These are phyloP conservation scores for Cryptosporidium sp. DNA, from an alignment of 169 alveolate species.

Conservation along the genomic window DNA sequence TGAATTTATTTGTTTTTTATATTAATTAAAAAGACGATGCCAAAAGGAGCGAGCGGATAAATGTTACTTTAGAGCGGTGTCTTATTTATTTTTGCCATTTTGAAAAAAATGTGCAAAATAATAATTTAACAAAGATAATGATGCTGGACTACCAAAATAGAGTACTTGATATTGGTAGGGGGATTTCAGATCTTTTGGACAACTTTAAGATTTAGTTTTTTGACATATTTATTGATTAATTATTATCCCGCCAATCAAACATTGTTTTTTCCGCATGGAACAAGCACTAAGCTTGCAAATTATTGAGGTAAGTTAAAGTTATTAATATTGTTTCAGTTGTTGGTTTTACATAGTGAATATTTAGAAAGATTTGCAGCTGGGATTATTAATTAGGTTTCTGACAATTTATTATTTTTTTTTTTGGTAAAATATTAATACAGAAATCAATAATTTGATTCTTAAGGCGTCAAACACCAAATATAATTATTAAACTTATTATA, in stretches of 20 bases:
- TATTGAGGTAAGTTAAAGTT: background rate
- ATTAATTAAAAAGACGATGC: constrained; percentile 50
- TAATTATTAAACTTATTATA: background rate
- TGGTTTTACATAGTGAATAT: background rate
- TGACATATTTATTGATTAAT: no score
- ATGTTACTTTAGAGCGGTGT: constrained; percentile 51
- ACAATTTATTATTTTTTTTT: no score
- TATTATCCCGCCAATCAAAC: background rate
- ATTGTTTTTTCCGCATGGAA: background rate
- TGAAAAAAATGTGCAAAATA: background rate
- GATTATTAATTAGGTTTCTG: background rate
- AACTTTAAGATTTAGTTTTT: background rate
- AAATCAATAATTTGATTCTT: background rate
- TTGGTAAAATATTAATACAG: no score
- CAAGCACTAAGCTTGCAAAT: background rate
- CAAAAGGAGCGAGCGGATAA: constrained; percentile 67
- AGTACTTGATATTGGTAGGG: background rate
- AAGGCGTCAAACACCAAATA: background rate
- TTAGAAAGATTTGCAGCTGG: background rate
- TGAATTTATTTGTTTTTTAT: background rate
- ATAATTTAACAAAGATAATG: background rate
- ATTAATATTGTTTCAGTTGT: no score
- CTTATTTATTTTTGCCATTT: background rate
- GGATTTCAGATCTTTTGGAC: no score
- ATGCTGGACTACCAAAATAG: background rate